phyloP scores from a whole-genome alignment of 495 filamentous ascomycete species.

The Penicillium ucsense region DNA sequence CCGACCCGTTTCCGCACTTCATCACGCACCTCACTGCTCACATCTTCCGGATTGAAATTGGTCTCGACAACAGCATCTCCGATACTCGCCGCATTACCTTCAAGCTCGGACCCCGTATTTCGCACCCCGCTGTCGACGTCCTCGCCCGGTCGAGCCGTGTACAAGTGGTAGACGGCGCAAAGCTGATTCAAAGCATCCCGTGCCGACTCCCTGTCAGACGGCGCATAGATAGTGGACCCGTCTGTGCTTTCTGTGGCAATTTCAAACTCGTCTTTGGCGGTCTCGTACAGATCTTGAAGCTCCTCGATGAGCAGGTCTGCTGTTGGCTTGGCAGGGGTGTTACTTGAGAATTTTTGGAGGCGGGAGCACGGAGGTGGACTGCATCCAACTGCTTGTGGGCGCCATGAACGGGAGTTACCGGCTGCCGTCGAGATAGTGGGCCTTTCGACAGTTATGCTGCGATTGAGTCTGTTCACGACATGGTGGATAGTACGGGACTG shows the following conservation, averaged over 20 bases:
- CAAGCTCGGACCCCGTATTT: not conserved
- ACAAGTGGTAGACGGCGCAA: slow-evolving; percentile 25
- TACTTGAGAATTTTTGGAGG: not conserved
- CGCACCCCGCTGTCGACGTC: not conserved
- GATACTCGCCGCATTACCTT: not conserved
- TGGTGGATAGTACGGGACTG: too few species aligned
- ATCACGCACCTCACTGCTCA: slow-evolving; percentile 18
- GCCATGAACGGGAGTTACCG: not conserved
- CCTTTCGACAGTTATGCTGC: too few species aligned
- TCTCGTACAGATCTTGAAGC: slow-evolving; percentile 34
- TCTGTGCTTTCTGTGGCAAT: slow-evolving; percentile 39
- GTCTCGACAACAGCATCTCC: slow-evolving; percentile 15
- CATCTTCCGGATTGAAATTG: slow-evolving; percentile 22
- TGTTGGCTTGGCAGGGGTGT: slow-evolving; percentile 12
- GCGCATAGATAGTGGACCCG: slow-evolving; percentile 33
- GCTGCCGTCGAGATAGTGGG: not conserved
- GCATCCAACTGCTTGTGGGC: not conserved
- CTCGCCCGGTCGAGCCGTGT: slow-evolving; percentile 16
- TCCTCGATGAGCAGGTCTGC: slow-evolving; percentile 34
- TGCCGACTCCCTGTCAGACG: slow-evolving; percentile 37
- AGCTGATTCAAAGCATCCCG: slow-evolving; percentile 35
- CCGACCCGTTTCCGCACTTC: slow-evolving; percentile 33
- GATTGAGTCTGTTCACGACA: too few species aligned
- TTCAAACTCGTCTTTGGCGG: slow-evolving; percentile 39
- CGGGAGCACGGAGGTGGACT: not conserved